These are phyloP conservation scores for Starmera stellimalicola DNA, from an alignment of 1,139 yeast genomes.

Conservation along the genomic window DNA sequence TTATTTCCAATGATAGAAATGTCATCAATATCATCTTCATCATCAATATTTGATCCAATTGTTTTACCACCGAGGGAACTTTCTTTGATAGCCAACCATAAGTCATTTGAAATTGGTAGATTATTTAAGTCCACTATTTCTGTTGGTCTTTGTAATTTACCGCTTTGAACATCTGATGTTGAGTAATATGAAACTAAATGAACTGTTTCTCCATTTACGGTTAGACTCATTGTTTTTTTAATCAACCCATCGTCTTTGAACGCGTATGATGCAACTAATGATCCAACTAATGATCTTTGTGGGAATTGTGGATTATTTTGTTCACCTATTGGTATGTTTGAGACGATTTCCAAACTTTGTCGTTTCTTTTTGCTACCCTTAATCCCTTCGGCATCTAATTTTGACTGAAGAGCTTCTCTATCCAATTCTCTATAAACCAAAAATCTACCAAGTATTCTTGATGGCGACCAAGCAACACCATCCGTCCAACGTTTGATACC, in stretches of 20 bases:
- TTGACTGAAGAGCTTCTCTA: slow-evolving; percentile 30
- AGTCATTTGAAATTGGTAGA: slow-evolving; percentile 42
- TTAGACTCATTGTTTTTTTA: slow-evolving; percentile 71
- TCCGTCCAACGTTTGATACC: slow-evolving; percentile 94
- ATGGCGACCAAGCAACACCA: slow-evolving; percentile 88
- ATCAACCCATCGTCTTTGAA: slow-evolving; percentile 71
- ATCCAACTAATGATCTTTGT: slow-evolving; percentile 38
- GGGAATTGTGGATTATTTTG: slow-evolving; percentile 8
- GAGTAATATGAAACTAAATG: slow-evolving; percentile 76
- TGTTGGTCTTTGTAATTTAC: slow-evolving; percentile 50
- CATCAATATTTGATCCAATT: slow-evolving; percentile 32
- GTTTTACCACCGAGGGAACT: slow-evolving; percentile 45
- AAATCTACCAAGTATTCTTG: slow-evolving; percentile 76
- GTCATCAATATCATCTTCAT: slow-evolving; percentile 38
- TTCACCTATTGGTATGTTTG: background rate
- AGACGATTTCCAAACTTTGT: background rate
- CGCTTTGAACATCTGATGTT: slow-evolving; percentile 60
- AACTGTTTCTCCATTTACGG: slow-evolving; percentile 37
- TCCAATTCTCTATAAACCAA: slow-evolving; percentile 75
- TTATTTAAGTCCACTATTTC: slow-evolving; percentile 42
- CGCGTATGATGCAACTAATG: slow-evolving; percentile 51
- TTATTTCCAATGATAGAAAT: no score
- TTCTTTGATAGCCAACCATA: slow-evolving; percentile 54
- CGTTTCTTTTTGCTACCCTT: background rate
- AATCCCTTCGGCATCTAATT: slow-evolving; percentile 2